phyloP scores from a whole-genome alignment of 1,284 basidiomycete species.

The Heterobasidion annosum region DNA sequence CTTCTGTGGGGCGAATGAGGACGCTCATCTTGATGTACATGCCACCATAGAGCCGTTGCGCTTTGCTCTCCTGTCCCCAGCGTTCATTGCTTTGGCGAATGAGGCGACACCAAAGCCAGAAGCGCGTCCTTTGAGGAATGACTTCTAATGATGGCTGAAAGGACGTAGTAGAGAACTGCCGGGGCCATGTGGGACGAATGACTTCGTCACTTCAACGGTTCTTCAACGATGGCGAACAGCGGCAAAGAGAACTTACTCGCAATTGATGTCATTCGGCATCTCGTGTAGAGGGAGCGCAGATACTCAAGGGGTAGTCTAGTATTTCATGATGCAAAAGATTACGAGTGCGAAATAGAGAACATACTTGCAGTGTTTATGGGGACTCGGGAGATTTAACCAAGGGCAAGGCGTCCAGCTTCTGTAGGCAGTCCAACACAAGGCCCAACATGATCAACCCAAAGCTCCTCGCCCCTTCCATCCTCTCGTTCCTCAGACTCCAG shows the following conservation, averaged over 20 bases:
- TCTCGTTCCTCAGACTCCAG: conserved; percentile 21
- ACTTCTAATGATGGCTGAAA: neutral
- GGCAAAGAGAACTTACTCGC: too few species aligned
- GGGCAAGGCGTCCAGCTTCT: neutral
- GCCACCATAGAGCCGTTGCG: neutral
- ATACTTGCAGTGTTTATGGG: too few species aligned
- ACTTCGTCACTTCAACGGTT: too few species aligned
- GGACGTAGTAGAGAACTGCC: neutral
- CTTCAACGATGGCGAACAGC: too few species aligned
- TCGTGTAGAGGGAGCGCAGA: too few species aligned
- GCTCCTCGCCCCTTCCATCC: neutral
- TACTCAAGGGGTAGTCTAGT: too few species aligned
- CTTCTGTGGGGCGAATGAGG: neutral
- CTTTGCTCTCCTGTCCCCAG: neutral
- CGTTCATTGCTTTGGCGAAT: neutral
- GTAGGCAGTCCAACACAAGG: neutral
- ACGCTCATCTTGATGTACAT: neutral
- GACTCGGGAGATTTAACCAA: neutral
- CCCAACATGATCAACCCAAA: neutral
- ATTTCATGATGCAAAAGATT: too few species aligned
- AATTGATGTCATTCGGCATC: too few species aligned
- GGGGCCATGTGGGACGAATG: neutral
- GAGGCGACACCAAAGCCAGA: neutral
- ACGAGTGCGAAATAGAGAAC: too few species aligned
- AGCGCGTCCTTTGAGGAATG: neutral